Base-by-base conservation (phyloP, 1,284 basidiomycete species). In the Trichosporon ovoides region DNA sequence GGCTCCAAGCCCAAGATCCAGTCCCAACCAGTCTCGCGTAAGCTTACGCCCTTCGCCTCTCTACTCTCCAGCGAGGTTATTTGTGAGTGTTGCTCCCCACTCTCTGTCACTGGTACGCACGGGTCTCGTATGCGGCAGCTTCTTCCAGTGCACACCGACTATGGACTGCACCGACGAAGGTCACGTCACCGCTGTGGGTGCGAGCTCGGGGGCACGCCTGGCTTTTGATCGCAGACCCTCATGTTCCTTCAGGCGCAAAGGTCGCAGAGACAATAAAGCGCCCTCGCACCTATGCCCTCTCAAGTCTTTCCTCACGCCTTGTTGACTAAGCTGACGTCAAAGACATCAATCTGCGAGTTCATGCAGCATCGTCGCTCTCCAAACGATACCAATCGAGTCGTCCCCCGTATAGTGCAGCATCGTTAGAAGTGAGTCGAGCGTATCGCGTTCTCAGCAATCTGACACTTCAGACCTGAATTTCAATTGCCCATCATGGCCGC, bases 401-500 rank as follows among this genome's bases (percentile, higher is more conserved):
- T 34, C 35, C 53, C 51, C 40, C 40, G 18, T 53, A 56, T 59
- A 61, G 43, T 59, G 40, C 38, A 58, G 22, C 57, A 50, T 59
- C 59, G 64, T 52, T 66, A 58, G 46, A 58, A 40, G 64, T 63
- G 56, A 53, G 64, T 59, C 33, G 7, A 13, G 4, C 18, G 9
- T n/a, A n/a, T 14, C 12, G 18, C 24, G 28, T 16, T 12, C 20
- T 12, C 10, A 16, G 37, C n/a, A n/a, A n/a, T n/a, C 53, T 53
- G 43, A 55, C 49, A 2, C 16, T 10, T 6, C 56, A 62, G 63
- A 63, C 63, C 34, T 60, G 43, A 60, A 61, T 28, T 20, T 28
- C 46, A 24, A 36, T 18, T 57, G 62, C 57, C 65, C 72, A 93
- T 78, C 74, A 95, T 95, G 91, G 87, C 90, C 81, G 85, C 85